Evolutionary conservation across 1,139 yeast species (phyloP).

Genomic region (Magnusiomyces paraingens): DNA sequence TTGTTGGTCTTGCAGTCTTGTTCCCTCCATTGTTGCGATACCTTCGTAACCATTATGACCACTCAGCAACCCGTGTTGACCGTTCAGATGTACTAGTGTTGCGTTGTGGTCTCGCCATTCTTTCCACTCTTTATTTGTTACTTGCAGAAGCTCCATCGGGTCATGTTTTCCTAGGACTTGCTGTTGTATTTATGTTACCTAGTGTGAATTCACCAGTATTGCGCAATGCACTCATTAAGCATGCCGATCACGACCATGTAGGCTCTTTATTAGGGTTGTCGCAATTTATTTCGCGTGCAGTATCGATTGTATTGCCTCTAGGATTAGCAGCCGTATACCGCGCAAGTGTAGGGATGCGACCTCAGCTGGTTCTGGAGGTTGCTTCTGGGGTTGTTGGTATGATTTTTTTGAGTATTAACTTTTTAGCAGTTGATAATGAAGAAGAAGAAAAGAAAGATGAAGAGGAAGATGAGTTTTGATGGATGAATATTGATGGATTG

Average conservation of each 20-base stretch:
- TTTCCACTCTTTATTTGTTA: conserved; percentile 40
- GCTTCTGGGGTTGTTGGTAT: conserved; percentile 19
- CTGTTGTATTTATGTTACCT: conserved; percentile 40
- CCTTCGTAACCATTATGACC: conserved; percentile 31
- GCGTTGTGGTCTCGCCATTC: conserved; percentile 36
- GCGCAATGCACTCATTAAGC: conserved; percentile 47
- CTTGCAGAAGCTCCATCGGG: conserved; percentile 34
- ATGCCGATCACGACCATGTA: conserved; percentile 33
- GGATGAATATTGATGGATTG: too few relatives aligned
- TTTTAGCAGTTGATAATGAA: conserved; percentile 12
- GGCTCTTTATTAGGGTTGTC: conserved; percentile 34
- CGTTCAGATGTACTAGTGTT: conserved; percentile 46
- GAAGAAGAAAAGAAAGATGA: background rate
- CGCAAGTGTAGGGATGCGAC: conserved; percentile 27
- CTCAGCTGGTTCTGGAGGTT: conserved; percentile 27
- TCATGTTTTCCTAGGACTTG: conserved; percentile 37
- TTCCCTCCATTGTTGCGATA: conserved; percentile 40
- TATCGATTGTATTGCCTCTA: conserved; percentile 28
- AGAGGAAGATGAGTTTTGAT: too few relatives aligned
- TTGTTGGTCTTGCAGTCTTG: conserved; percentile 38
- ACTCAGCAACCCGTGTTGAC: conserved; percentile 38
- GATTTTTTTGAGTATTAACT: conserved; percentile 18
- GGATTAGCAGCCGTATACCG: conserved; percentile 27
- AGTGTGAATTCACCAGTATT: conserved; percentile 37
- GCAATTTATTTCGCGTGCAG: conserved; percentile 26